Evolutionary conservation across 371 early-diverging fungal genomes (phyloP).

Genomic region (Rhizoclosmatium hyalinum): DNA sequence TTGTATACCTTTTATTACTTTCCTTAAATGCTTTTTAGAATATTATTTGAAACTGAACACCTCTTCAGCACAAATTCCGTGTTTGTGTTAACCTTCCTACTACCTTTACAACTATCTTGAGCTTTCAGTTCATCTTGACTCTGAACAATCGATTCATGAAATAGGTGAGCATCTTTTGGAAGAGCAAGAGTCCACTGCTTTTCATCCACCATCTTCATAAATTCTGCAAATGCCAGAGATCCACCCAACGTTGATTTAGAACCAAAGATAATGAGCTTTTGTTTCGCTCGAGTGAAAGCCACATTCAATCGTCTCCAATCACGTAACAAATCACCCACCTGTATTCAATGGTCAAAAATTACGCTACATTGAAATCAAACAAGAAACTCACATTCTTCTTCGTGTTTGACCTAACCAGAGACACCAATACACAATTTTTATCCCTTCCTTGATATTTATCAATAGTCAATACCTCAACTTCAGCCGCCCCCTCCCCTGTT

Average conservation of each 20-base stretch:
- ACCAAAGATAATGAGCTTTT: constrained; percentile 91
- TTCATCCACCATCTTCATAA: constrained; percentile 17
- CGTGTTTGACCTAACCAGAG: constrained; percentile 85
- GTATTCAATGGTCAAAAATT: constrained; percentile 16
- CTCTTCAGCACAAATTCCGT: background rate
- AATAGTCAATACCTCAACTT: constrained; percentile 69
- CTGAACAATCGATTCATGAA: constrained; percentile 9
- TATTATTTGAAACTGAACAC: background rate
- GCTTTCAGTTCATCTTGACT: background rate
- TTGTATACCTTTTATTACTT: background rate
- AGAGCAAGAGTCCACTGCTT: constrained; percentile 8
- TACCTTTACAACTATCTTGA: background rate
- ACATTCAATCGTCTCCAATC: constrained; percentile 98
- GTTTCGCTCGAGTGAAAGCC: constrained; percentile 93
- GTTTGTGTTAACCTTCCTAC: background rate
- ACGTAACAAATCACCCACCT: constrained; percentile 85
- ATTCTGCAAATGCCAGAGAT: constrained; percentile 9
- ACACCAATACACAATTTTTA: constrained; percentile 85
- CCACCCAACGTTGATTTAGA: constrained; percentile 53
- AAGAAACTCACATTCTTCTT: constrained; percentile 64
- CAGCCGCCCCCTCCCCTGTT: constrained; percentile 10
- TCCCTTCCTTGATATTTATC: constrained; percentile 96
- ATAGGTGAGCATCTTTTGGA: constrained; percentile 27
- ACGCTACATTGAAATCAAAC: constrained; percentile 8
- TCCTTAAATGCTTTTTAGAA: background rate